phyloP scores from a whole-genome alignment of 306 rosid genomes.

The Aeschynomene evenia region DNA sequence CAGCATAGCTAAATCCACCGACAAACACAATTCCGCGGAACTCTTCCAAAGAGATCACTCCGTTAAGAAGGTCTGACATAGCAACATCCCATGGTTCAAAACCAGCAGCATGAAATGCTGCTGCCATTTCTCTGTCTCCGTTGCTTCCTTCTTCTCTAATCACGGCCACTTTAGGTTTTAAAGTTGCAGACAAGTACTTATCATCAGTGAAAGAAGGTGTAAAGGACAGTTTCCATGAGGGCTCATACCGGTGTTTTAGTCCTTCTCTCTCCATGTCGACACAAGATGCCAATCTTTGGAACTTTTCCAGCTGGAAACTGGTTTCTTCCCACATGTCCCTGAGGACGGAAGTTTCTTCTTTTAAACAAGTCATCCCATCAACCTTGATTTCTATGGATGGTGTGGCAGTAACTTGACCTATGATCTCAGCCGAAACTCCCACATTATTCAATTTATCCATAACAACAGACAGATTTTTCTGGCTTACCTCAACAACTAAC shows the following conservation, averaged over 20 bases:
- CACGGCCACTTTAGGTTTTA: conserved; percentile 82
- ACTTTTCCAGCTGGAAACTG: conserved; percentile 74
- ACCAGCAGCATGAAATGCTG: conserved; percentile 79
- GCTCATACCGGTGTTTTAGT: conserved; percentile 65
- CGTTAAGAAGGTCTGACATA: conserved; percentile 83
- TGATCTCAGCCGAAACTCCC: conserved; percentile 54
- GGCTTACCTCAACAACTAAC: conserved; percentile 72
- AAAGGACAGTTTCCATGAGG: conserved; percentile 70
- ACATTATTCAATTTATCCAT: conserved; percentile 42
- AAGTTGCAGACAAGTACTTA: conserved; percentile 47
- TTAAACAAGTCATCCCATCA: conserved; percentile 57
- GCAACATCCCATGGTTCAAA: conserved; percentile 90
- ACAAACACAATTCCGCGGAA: conserved; percentile 76
- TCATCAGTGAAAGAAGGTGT: conserved; percentile 67
- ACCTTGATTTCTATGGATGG: conserved; percentile 61
- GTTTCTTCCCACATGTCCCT: conserved; percentile 87
- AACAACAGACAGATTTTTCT: conserved; percentile 53
- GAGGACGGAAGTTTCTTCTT: conserved; percentile 55
- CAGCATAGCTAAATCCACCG: conserved; percentile 95
- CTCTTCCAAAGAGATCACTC: conserved; percentile 54
- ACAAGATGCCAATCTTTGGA: conserved; percentile 78
- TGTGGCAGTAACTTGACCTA: conserved; percentile 60
- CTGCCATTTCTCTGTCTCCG: conserved; percentile 94
- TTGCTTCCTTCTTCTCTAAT: conserved; percentile 96
- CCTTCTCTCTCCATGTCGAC: conserved; percentile 82